These are phyloP conservation scores for Poa annua DNA, from an alignment of 176 grass and related monocot genomes.

Conservation along the genomic window DNA sequence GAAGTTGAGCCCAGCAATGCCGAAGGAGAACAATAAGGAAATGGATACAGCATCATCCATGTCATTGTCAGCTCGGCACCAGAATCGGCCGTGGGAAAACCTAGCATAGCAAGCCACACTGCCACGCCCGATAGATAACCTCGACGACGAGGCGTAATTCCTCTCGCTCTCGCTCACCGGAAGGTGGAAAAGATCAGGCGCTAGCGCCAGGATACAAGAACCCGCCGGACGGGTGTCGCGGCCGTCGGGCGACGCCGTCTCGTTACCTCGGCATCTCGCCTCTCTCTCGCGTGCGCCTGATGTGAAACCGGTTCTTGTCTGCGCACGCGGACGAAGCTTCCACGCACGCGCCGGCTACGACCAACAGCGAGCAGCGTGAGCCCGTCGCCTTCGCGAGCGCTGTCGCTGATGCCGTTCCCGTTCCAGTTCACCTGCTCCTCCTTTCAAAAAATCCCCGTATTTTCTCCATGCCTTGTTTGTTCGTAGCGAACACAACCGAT, in stretches of 20 bases:
- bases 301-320: slow-evolving; percentile 30
- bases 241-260: not conserved
- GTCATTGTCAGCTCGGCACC: not conserved
- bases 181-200: not conserved
- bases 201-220: not conserved
- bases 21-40: not conserved
- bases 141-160: not conserved
- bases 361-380: not conserved
- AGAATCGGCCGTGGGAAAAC: not conserved
- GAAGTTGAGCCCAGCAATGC: not conserved
- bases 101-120: slow-evolving; percentile 10
- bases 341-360: slow-evolving; percentile 21
- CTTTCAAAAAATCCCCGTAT: not conserved
- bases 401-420: not conserved
- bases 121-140: not conserved
- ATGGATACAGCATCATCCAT: not conserved
- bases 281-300: not conserved
- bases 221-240: not conserved
- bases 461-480: not conserved
- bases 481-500: not conserved
- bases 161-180: not conserved
- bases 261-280: not conserved
- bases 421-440: slow-evolving; percentile 34
- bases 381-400: not conserved
- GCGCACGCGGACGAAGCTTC: slow-evolving; percentile 23